Evolutionary conservation across 208 protist genomes (phyloP).

Genomic region (Wallacemonas sp.): DNA sequence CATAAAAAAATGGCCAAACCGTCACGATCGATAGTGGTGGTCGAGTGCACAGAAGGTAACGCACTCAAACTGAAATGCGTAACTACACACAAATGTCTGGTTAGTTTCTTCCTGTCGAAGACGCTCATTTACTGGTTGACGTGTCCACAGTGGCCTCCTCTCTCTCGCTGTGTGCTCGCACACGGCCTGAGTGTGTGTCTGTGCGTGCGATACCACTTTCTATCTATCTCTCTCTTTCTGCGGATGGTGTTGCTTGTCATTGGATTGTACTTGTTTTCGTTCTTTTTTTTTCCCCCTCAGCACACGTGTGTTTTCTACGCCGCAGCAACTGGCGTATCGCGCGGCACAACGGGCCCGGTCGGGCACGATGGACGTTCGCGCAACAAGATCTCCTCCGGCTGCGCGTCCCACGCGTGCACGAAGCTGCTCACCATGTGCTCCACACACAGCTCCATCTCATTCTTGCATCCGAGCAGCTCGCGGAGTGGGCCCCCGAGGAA

Average conservation of each 20-base stretch:
- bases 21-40: too few species aligned
- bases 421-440: conserved; percentile 19
- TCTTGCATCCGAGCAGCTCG: conserved; percentile 26
- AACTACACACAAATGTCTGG: too few species aligned
- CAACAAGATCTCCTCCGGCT: background rate
- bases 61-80: too few species aligned
- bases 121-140: too few species aligned
- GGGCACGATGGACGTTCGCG: background rate
- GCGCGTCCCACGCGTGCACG: conserved; percentile 13
- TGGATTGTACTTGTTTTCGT: too few species aligned
- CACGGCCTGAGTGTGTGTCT: background rate
- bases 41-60: too few species aligned
- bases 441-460: conserved; percentile 55
- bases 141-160: too few species aligned
- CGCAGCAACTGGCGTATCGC: conserved; percentile 8
- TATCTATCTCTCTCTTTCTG: background rate
- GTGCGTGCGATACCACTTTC: background rate
- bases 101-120: too few species aligned
- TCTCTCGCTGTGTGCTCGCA: background rate
- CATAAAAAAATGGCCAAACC: too few species aligned
- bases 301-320: background rate
- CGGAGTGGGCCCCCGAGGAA: conserved; percentile 43
- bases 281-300: too few species aligned
- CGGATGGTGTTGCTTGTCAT: too few species aligned
- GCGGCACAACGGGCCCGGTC: conserved; percentile 1